These are phyloP conservation scores for Debaryomyces udenii DNA, from an alignment of 1,139 yeast species.

Conservation along the genomic window DNA sequence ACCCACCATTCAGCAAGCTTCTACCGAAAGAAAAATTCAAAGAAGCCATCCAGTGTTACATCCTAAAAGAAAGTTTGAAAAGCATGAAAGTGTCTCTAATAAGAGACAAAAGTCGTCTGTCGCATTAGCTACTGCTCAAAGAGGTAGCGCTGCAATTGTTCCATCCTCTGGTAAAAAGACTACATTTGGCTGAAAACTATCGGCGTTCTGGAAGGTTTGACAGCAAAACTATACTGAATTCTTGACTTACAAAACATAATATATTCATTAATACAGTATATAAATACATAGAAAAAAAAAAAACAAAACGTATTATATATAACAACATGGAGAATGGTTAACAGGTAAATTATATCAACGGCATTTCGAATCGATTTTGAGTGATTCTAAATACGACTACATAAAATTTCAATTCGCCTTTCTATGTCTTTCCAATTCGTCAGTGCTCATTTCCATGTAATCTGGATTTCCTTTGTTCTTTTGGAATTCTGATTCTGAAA, in stretches of 20 bases:
- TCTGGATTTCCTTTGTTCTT: conserved; percentile 49
- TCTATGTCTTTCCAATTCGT: conserved; percentile 29
- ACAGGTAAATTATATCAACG: too few relatives aligned
- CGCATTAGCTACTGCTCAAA: conserved; percentile 85
- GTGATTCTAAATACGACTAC: too few relatives aligned
- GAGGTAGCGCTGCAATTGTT: conserved; percentile 89
- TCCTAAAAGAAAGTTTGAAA: conserved; percentile 23
- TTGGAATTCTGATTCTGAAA: conserved; percentile 51
- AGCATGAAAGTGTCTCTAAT: conserved; percentile 19
- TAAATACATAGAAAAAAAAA: conserved; percentile 4
- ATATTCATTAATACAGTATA: conserved; percentile 7
- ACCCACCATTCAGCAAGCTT: neutral
- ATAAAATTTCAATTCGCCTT: neutral
- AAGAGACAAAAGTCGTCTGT: conserved; percentile 76
- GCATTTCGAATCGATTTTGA: too few relatives aligned
- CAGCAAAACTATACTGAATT: too few relatives aligned
- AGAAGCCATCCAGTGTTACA: conserved; percentile 4
- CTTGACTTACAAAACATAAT: conserved; percentile 1
- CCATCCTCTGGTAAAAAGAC: conserved; percentile 88
- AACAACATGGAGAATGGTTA: neutral
- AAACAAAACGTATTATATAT: neutral
- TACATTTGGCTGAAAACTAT: conserved; percentile 51
- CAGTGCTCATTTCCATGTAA: conserved; percentile 49
- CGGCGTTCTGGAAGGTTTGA: conserved; percentile 1
- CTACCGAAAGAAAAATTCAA: conserved; percentile 17